phyloP scores from a whole-genome alignment of 148 eudicot species.

The Silene uniflora region DNA sequence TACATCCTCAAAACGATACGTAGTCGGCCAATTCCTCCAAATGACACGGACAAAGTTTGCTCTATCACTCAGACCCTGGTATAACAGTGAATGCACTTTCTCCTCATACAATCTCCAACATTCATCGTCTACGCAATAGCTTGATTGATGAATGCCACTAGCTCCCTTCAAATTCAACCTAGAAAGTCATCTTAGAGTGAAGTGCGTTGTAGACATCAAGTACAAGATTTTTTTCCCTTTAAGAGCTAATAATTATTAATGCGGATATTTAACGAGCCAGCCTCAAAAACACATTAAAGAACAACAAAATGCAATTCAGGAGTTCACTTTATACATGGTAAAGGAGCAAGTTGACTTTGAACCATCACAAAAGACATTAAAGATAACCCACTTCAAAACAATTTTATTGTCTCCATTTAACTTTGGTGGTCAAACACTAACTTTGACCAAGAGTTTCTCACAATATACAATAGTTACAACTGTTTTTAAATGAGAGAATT shows the following conservation, averaged over 20 bases:
- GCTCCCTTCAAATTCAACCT: slow-evolving; percentile 82
- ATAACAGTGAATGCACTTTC: slow-evolving; percentile 59
- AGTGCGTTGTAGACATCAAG: neutral
- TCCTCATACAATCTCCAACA: slow-evolving; percentile 91
- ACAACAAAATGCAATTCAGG: neutral
- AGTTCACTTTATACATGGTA: neutral
- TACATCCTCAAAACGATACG: slow-evolving; percentile 62
- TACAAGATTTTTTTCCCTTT: neutral
- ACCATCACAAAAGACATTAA: neutral
- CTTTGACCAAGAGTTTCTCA: too few relatives aligned
- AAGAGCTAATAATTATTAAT: slow-evolving; percentile 2
- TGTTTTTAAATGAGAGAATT: too few relatives aligned
- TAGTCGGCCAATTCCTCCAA: slow-evolving; percentile 62
- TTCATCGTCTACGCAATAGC: slow-evolving; percentile 77
- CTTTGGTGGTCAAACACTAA: neutral
- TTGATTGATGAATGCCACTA: slow-evolving; percentile 38
- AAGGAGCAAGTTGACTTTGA: neutral
- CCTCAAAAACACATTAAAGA: neutral
- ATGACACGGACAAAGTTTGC: slow-evolving; percentile 67
- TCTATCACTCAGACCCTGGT: slow-evolving; percentile 67
- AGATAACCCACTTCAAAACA: neutral
- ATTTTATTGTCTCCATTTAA: neutral
- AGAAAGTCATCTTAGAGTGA: slow-evolving; percentile 2
- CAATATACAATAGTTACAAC: too few relatives aligned
- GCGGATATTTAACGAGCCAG: neutral